These are phyloP conservation scores for Neostapfia colusana DNA, from an alignment of 176 grass and related monocot genomes.

Conservation along the genomic window DNA sequence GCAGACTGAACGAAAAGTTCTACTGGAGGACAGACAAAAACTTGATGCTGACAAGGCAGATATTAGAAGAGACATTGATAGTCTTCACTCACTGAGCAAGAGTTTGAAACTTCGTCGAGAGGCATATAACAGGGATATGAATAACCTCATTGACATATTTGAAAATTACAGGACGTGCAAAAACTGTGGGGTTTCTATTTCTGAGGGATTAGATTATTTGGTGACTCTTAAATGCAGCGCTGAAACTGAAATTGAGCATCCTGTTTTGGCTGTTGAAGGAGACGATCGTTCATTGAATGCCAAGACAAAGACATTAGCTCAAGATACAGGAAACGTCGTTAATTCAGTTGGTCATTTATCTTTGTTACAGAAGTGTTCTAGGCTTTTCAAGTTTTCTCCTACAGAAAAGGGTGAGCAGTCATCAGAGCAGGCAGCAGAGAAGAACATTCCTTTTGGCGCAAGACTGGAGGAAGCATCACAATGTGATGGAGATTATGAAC, in stretches of 20 bases:
- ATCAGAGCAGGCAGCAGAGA: constrained; percentile 48
- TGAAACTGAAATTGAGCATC: constrained; percentile 51
- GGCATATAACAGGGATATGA: constrained; percentile 64
- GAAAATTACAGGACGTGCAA: constrained; percentile 77
- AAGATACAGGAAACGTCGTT: constrained; percentile 38
- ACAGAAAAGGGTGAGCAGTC: constrained; percentile 49
- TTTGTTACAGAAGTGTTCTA: constrained; percentile 78
- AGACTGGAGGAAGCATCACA: constrained; percentile 72
- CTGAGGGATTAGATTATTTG: constrained; percentile 60
- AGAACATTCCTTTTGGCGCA: constrained; percentile 50
- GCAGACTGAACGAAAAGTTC: constrained; percentile 53
- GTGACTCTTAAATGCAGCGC: constrained; percentile 41
- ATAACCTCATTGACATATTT: constrained; percentile 45
- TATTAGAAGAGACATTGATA: constrained; percentile 80
- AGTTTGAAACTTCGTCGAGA: constrained; percentile 70
- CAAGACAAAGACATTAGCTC: constrained; percentile 44
- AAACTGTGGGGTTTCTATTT: constrained; percentile 62
- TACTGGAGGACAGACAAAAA: constrained; percentile 57
- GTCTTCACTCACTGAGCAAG: constrained; percentile 61
- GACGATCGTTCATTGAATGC: constrained; percentile 38
- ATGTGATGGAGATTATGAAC: constrained; percentile 59
- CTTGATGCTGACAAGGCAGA: constrained; percentile 70
- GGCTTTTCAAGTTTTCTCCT: constrained; percentile 74
- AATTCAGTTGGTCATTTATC: constrained; percentile 65
- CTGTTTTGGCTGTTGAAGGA: constrained; percentile 57